Evolutionary conservation across 1,284 basidiomycete species (phyloP).

Genomic region (Dichomitus squalens): DNA sequence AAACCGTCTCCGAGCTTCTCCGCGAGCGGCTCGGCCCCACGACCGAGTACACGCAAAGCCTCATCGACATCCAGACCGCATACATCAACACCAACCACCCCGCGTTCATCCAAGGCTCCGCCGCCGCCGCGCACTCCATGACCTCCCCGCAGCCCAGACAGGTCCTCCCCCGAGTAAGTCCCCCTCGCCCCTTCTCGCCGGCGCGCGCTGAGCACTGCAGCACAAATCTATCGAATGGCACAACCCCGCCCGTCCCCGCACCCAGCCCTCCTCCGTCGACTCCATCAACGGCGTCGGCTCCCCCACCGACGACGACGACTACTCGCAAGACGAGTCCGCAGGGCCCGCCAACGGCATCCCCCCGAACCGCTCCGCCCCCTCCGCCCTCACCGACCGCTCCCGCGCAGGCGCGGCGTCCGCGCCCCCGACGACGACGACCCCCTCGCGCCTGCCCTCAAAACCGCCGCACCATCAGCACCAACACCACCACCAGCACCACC

Average conservation of each 20-base stretch:
- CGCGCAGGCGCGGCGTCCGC: conserved; percentile 38
- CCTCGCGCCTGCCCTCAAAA: not conserved
- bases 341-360: conserved; percentile 48
- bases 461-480: no score
- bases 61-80: conserved; percentile 97
- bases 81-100: conserved; percentile 99
- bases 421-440: conserved; percentile 19
- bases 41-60: conserved; percentile 92
- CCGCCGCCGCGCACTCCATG: conserved; percentile 49
- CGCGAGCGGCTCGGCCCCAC: conserved; percentile 96
- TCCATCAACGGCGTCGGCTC: conserved; percentile 50
- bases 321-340: conserved; percentile 50
- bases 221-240: conserved; percentile 18
- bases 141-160: conserved; percentile 44
- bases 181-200: not conserved
- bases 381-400: conserved; percentile 74
- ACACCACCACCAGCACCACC: conserved; percentile 36
- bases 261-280: conserved; percentile 28
- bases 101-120: conserved; percentile 78
- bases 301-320: conserved; percentile 57
- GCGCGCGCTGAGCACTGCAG: conserved; percentile 16
- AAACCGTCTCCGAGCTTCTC: conserved; percentile 96
- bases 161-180: conserved; percentile 53
- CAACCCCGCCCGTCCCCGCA: not conserved
- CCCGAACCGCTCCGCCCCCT: conserved; percentile 54